Evolutionary conservation across 73 alveolate genomes (phyloP).

Genomic region (Stentor coeruleus): DNA sequence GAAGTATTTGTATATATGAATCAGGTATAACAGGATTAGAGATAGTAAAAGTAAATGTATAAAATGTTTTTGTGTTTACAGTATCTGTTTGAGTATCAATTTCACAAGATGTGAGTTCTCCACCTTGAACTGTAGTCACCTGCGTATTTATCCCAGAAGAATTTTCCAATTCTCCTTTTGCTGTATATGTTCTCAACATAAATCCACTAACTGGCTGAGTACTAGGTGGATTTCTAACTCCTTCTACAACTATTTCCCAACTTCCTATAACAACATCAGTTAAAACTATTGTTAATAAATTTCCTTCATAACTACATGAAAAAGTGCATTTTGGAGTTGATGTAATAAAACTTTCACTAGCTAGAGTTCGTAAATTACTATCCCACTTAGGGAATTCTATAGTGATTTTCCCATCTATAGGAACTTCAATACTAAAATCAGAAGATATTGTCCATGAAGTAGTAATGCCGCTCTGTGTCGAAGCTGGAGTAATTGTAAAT

Average conservation of each 20-base stretch:
- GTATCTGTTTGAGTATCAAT: neutral
- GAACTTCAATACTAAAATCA: no score
- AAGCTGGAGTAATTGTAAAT: no score
- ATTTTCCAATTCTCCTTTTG: neutral
- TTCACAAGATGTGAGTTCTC: neutral
- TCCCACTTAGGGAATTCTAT: no score
- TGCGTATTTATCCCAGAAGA: neutral
- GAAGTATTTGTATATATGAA: neutral
- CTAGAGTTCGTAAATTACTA: no score
- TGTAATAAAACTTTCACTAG: no score
- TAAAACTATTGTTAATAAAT: neutral
- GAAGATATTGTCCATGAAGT: no score
- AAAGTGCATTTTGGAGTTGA: no score
- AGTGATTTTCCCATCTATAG: no score
- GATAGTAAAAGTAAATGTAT: neutral
- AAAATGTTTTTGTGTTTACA: neutral
- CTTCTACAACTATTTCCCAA: no score
- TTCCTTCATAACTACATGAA: no score
- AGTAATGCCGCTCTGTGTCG: no score
- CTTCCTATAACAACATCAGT: neutral
- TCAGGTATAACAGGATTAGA: neutral
- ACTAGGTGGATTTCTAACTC: neutral
- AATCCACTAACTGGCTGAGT: neutral
- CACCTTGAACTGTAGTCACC: neutral
- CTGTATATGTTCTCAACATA: no score